Conservation (phyloP, 225 moss, liverwort and hornwort species). For the Polytrichum formosum region DNA sequence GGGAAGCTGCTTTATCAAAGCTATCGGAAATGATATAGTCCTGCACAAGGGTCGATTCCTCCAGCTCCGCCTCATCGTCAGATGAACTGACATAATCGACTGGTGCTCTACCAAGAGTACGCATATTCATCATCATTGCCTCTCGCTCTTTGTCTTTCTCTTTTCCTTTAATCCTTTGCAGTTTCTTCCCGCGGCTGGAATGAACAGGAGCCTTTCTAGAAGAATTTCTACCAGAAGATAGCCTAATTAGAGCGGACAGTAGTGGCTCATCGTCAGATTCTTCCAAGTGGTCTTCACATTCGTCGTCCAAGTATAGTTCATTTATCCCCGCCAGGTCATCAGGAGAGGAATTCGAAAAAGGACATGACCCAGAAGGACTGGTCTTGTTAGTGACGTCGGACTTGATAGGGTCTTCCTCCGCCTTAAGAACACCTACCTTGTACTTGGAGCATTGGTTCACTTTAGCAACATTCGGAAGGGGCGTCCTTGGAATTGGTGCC, state of each 20-base stretch:
- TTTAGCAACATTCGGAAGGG: background rate
- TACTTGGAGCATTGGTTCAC: too few species aligned
- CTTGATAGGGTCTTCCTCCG: constrained; percentile 7
- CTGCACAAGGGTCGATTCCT: background rate
- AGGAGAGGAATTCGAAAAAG: background rate
- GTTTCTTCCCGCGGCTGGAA: background rate
- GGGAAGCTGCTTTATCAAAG: background rate
- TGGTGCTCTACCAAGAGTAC: constrained; percentile 8
- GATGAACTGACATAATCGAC: constrained; percentile 8
- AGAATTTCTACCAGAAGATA: background rate
- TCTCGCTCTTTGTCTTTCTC: background rate
- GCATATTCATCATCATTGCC: background rate
- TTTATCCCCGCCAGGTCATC: background rate
- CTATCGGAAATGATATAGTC: background rate
- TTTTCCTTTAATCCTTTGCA: background rate
- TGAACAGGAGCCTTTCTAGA: too few species aligned
- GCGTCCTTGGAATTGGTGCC: background rate
- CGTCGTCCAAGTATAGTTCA: background rate
- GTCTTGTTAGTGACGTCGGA: constrained; percentile 10
- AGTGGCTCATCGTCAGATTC: background rate
- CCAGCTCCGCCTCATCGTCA: constrained; percentile 1
- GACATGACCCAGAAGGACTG: constrained; percentile 4
- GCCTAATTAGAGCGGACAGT: background rate
- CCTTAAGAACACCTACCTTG: background rate
- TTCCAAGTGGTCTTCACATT: background rate